Evolutionary conservation across 768 basidiomycete species (phyloP).

Genomic region (Russula ochroleuca): DNA sequence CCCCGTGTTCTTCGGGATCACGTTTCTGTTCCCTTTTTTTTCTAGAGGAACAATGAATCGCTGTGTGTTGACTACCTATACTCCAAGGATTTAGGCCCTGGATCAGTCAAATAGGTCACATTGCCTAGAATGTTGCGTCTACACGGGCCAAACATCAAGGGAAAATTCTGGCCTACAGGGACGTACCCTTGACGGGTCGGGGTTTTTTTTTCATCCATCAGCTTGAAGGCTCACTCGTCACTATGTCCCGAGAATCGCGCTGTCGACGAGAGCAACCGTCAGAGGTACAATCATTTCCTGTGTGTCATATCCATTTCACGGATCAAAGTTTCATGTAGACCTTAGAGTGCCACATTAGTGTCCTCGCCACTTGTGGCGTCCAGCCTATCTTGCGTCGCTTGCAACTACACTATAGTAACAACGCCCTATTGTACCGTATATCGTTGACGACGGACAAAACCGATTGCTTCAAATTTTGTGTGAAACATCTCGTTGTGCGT

Average conservation of each 20-base stretch:
- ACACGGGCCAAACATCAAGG: no score
- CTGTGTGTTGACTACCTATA: background rate
- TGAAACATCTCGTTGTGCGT: background rate
- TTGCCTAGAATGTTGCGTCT: background rate
- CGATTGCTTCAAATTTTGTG: no score
- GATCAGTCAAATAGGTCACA: background rate
- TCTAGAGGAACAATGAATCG: background rate
- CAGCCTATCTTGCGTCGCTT: no score
- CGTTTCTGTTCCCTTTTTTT: background rate
- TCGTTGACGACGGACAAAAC: no score
- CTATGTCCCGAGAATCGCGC: background rate
- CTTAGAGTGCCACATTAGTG: background rate
- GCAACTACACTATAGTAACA: no score
- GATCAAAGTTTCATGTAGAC: background rate
- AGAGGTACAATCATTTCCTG: background rate
- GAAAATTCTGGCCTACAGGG: no score
- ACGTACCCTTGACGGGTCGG: no score
- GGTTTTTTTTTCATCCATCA: no score
- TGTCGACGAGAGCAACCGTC: background rate
- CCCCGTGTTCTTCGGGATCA: background rate
- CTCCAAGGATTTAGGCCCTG: slow-evolving; percentile 1
- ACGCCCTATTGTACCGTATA: no score
- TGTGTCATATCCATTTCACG: background rate
- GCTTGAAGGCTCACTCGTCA: no score
- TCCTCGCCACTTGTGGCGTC: no score